Conservation (phyloP, 2,329 filamentous ascomycete genomes). For the Beauveria sp. region DNA sequence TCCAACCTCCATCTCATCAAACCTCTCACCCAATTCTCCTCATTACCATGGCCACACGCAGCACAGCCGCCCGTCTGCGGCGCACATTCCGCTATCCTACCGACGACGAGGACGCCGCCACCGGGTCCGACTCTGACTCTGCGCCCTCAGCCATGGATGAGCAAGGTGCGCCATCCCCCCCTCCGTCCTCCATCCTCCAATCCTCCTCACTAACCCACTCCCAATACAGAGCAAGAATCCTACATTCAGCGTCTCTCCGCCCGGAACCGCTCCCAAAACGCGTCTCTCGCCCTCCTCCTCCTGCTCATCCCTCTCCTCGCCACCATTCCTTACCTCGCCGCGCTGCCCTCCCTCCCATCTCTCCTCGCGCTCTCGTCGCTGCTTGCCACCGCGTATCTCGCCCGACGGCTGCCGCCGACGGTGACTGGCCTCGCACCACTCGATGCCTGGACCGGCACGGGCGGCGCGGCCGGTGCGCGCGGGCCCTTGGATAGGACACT, state of each 20-base stretch:
- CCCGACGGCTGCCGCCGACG: conserved; percentile 47
- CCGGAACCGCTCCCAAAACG: conserved; percentile 6
- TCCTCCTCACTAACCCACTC: neutral
- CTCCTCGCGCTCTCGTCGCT: conserved; percentile 58
- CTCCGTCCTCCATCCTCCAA: neutral
- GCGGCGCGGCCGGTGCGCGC: conserved; percentile 13
- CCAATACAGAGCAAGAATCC: conserved; percentile 9
- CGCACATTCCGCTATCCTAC: conserved; percentile 29
- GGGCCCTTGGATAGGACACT: conserved; percentile 50
- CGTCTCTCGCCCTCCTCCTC: conserved; percentile 11
- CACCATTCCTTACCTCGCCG: conserved; percentile 25
- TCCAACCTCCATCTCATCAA: neutral
- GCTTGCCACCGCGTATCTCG: conserved; percentile 51
- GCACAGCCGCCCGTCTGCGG: conserved; percentile 9
- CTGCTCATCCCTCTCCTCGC: conserved; percentile 47
- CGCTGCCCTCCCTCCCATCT: conserved; percentile 34
- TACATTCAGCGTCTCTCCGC: conserved; percentile 9
- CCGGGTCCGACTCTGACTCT: conserved; percentile 14
- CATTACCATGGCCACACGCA: conserved; percentile 22
- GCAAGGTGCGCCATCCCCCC: neutral
- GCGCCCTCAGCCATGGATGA: conserved; percentile 10
- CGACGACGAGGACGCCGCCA: conserved; percentile 13
- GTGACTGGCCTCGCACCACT: conserved; percentile 44
- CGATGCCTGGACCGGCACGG: conserved; percentile 33
- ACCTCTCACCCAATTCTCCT: neutral